A percentile compares a stretch with the other conserved stretches of the same genome.
These are phyloP conservation scores for Hordeum pubiflorum DNA, from an alignment of 202 grass and related monocot species.

Conservation along the genomic window DNA sequence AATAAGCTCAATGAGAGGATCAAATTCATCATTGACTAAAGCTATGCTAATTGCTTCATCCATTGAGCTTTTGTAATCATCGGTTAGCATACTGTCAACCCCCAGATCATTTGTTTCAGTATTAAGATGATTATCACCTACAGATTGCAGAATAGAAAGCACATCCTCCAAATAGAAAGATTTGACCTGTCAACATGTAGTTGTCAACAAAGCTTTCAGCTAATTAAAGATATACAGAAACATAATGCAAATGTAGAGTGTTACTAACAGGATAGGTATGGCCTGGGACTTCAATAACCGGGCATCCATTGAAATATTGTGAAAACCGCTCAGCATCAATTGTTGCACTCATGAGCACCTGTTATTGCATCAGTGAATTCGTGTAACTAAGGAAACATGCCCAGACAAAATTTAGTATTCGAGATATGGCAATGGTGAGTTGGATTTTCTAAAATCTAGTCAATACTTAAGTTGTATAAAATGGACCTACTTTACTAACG, in stretches of 20 bases:
- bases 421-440: background rate
- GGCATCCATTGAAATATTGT: constrained; percentile 86
- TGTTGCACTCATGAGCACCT: constrained; percentile 97
- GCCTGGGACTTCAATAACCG: constrained; percentile 91
- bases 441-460: background rate
- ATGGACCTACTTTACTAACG: background rate
- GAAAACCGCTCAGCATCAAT: constrained; percentile 85
- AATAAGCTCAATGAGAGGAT: constrained; percentile 86
- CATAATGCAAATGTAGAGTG: background rate
- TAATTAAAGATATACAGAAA: constrained; percentile 4
- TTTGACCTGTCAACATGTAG: constrained; percentile 59
- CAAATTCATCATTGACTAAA: constrained; percentile 77
- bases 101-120: constrained; percentile 27
- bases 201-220: constrained; percentile 20
- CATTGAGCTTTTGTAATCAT: constrained; percentile 64
- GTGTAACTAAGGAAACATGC: background rate
- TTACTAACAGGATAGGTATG: constrained; percentile 89
- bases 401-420: background rate
- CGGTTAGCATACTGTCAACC: constrained; percentile 35
- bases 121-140: constrained; percentile 59
- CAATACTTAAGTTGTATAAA: background rate
- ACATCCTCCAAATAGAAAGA: constrained; percentile 95
- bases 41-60: constrained; percentile 88
- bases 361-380: constrained; percentile 35
- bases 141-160: constrained; percentile 68